Evolutionary conservation across 1,284 basidiomycete species (phyloP), one percentile per base, ranked within the genome.

Genomic region (Ceratobasidium papillatum): DNA sequence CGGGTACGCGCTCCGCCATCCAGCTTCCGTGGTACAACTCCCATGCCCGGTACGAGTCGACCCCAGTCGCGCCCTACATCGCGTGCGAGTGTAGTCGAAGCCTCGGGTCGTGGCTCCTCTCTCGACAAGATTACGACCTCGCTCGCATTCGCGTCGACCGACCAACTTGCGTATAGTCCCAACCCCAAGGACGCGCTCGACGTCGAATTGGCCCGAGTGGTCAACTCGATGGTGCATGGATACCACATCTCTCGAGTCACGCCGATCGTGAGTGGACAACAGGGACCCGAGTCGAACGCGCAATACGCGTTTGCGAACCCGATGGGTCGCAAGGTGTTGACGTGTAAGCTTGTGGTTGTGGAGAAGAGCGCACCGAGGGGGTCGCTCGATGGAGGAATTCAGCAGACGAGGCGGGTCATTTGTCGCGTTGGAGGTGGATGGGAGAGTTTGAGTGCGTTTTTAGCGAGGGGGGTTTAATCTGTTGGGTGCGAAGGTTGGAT

Each of bases 111-210:
- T 19, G 9, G 41, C 5, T 32, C 54, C 9, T 71, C 68, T 7
- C 68, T 71, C 27, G 68, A 71, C 34, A 54, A 41, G 32, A 4
- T 59, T 41, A 32, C 68, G 11, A 12, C 25, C 19, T 61, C 59
- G 19, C 38, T 47, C 22, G 54, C 54, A 36, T 27, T 30, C 14
- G 64, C 49, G 49, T 51, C 65, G 27, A 61, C 56, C 25, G 68
- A 36, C 30, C 77, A 87, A 62, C 86, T 89, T 76, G 82, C 87
- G 76, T 96, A 96, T 81, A 81, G 87, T n/a, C 88, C 92, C 0
- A 94, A 91, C 80, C 79, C 84, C 54, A 88, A 88, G 75, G 94
- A 96, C 80, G 93, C 94, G 3, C 87, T 96, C 43, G 94, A 96
- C 81, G 82, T 85, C 7, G 92, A 94, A 80, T 89, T 96, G 45